Conservation (phyloP, 1,284 basidiomycete species). For the Cutaneotrichosporon sp. region DNA sequence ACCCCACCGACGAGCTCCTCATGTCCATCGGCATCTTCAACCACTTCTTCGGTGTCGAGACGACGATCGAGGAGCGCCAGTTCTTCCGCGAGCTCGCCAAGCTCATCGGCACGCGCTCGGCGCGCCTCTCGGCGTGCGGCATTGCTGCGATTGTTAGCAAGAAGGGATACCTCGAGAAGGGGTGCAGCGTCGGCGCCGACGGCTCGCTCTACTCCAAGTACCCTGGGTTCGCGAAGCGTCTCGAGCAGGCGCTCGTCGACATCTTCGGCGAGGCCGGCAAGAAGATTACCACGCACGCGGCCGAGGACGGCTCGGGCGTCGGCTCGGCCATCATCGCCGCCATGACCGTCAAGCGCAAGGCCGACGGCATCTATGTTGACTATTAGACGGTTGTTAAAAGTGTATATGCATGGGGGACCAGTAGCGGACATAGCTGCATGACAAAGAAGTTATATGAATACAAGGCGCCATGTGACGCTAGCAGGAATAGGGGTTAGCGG, state of each 20-base stretch:
- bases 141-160: conserved; percentile 92
- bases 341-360: conserved; percentile 65
- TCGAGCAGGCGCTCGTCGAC: conserved; percentile 84
- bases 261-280: conserved; percentile 92
- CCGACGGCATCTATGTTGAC: conserved; percentile 44
- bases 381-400: conserved; percentile 28
- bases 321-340: conserved; percentile 95
- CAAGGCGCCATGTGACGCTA: background rate
- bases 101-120: conserved; percentile 85
- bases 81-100: conserved; percentile 92
- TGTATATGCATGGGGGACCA: background rate
- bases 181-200: conserved; percentile 86
- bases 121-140: conserved; percentile 84
- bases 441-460: background rate
- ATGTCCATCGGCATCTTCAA: conserved; percentile 96
- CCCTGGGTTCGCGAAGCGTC: conserved; percentile 83
- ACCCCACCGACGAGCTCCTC: conserved; percentile 95
- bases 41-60: conserved; percentile 92
- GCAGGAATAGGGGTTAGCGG: conserved; percentile 8
- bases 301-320: conserved; percentile 93
- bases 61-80: conserved; percentile 87
- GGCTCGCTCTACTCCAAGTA: conserved; percentile 96
- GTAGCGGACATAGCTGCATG: background rate
- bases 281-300: conserved; percentile 84
- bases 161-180: conserved; percentile 78